Evolutionary conservation across 2,329 filamentous ascomycete species (phyloP).

Genomic region (Sporothrix curviconia): DNA sequence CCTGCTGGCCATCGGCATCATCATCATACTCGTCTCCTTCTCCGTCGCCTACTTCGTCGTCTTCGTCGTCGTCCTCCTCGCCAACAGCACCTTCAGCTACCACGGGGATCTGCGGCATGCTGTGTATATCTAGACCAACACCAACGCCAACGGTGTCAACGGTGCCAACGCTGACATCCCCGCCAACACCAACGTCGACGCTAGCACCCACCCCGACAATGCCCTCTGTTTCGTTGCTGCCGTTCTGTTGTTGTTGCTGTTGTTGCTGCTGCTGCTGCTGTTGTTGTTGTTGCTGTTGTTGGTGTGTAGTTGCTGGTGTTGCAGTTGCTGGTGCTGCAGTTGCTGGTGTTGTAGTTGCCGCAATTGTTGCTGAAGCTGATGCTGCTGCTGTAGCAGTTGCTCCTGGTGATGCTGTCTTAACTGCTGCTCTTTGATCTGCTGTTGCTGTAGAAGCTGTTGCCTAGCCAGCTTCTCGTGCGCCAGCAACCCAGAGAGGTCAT

Average conservation of each 20-base stretch:
- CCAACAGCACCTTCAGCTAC: neutral
- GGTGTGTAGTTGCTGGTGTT: neutral
- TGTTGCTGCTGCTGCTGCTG: neutral
- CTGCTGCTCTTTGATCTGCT: conserved; percentile 7
- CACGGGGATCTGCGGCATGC: too few relatives aligned
- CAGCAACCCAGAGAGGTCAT: neutral
- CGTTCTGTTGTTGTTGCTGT: conserved; percentile 10
- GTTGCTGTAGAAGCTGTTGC: neutral
- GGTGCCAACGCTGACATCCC: neutral
- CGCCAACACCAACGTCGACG: conserved; percentile 6
- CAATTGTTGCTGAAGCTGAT: neutral
- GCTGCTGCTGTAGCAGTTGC: conserved; percentile 10
- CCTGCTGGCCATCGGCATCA: conserved; percentile 28
- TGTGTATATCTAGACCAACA: conserved; percentile 15
- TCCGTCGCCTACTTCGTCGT: conserved; percentile 20
- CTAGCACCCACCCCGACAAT: conserved; percentile 12
- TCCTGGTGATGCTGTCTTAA: conserved; percentile 4
- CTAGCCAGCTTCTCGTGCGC: neutral
- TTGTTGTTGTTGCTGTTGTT: conserved; percentile 7
- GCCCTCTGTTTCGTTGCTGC: neutral
- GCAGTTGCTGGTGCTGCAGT: neutral
- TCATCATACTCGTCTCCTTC: conserved; percentile 20
- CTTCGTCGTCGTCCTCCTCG: conserved; percentile 15
- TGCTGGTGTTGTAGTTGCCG: conserved; percentile 1
- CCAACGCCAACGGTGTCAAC: neutral